Evolutionary conservation across 148 eudicot genomes (phyloP), one percentile per base, ranked within the genome.

Genomic region (Chenopodium suecicum): DNA sequence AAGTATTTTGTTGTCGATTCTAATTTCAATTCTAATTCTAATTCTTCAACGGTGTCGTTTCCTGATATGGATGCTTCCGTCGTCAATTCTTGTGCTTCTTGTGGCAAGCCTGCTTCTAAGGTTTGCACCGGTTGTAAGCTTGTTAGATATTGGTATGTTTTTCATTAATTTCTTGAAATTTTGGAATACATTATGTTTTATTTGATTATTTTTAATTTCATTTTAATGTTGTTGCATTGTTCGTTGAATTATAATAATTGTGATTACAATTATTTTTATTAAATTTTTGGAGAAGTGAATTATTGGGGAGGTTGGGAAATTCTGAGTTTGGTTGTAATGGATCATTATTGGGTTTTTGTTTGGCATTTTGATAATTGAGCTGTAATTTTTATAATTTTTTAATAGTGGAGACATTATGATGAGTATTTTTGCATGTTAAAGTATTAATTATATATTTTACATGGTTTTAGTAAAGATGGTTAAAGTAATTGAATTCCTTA

Each of bases 41-140:
- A 34, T 34, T 56, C 78, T 58, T 47, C 34, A 11, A 13, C 81
- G 19, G 3, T 70, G 14, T n/a, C 83, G 60, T 31, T 70, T 56
- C 58, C 73, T 17, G 54, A 16, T 14, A 87, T 87, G 87, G 78
- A 87, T 31, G 83, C 70, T 47, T 22, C 75, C 32, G 12, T 37
- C 71, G 63, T 47, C 23, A 86, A 84, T 25, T 25, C 77, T 22
- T 94, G 98, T 62, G 93, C 79, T 27, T 85, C 86, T 3, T 95
- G 98, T 79, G 87, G 90, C 16, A 81, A 82, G 9, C 46, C 37
- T 62, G 69, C 88, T 9, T 77, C 47, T 17, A 89, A 86, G 73
- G 80, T 83, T 12, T 95, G 98, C 80, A 72, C 98, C 37, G 85
- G 88, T 56, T 95, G 98, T 84, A 95, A 91, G 84, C 9, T 78